Evolutionary conservation across 495 filamentous ascomycete species (phyloP).

Genomic region (Immersiella caudata): DNA sequence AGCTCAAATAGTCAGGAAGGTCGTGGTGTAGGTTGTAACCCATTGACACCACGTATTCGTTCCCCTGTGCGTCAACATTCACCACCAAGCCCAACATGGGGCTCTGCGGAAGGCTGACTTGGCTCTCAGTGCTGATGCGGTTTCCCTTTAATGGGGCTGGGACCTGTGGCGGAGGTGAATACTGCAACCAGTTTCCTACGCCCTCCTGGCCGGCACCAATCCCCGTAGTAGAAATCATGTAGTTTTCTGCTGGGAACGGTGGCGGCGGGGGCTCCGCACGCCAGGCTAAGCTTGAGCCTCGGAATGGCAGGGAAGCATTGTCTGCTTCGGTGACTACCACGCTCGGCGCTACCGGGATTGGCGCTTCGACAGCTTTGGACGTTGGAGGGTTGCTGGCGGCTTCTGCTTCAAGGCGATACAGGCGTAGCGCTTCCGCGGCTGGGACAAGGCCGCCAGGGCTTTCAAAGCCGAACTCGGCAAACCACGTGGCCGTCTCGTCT

Average conservation of each 20-base stretch:
- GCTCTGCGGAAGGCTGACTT: slow-evolving; percentile 50
- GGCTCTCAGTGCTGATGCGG: slow-evolving; percentile 34
- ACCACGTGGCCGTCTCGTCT: slow-evolving; percentile 46
- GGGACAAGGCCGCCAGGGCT: slow-evolving; percentile 3
- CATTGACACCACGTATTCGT: slow-evolving; percentile 53
- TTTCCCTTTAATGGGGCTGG: neutral
- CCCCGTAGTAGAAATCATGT: neutral
- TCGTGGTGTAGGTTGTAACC: slow-evolving; percentile 58
- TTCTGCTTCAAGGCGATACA: neutral
- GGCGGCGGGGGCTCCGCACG: neutral
- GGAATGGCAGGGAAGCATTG: neutral
- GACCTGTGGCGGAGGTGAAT: neutral
- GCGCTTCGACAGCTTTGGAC: neutral
- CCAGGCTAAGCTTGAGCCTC: neutral
- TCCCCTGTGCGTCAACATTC: slow-evolving; percentile 39
- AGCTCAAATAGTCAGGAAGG: slow-evolving; percentile 53
- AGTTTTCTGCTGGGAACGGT: neutral
- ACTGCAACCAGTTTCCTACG: neutral
- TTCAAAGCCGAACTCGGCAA: slow-evolving; percentile 40
- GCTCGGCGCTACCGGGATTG: neutral
- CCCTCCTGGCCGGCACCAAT: neutral
- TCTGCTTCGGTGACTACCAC: neutral
- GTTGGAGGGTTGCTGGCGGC: neutral
- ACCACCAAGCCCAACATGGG: slow-evolving; percentile 53
- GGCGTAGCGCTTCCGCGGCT: neutral